Evolutionary conservation across 75 land plant species (phyloP).

Genomic region (Adiantum capillusveneris): DNA sequence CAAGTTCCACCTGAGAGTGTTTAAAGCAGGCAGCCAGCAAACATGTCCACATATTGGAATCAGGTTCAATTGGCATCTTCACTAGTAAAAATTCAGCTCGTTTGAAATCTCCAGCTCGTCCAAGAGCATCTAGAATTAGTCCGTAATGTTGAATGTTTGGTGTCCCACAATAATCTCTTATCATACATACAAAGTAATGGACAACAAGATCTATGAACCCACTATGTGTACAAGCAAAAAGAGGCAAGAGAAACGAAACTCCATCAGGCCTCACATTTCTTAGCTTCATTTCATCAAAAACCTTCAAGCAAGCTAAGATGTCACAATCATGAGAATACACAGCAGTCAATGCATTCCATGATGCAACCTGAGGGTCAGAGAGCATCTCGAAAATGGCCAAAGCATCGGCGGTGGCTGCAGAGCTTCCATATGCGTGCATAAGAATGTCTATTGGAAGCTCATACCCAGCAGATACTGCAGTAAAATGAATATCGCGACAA

Average conservation of each 20-base stretch:
- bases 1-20: constrained; percentile 26
- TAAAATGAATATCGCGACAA: background rate
- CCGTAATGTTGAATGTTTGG: constrained; percentile 22
- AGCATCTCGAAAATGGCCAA: constrained; percentile 3
- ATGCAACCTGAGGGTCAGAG: constrained; percentile 3
- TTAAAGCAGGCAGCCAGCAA: constrained; percentile 35
- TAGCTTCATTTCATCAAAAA: constrained; percentile 18
- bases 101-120: constrained; percentile 17
- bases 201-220: constrained; percentile 19
- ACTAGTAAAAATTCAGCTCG: constrained; percentile 18
- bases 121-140: constrained; percentile 26
- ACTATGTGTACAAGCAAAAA: constrained; percentile 24
- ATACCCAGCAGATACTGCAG: background rate
- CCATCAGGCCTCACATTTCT: constrained; percentile 10
- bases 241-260: constrained; percentile 18
- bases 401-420: constrained; percentile 14
- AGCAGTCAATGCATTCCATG: constrained; percentile 25
- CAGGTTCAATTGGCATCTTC: constrained; percentile 34
- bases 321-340: constrained; percentile 30
- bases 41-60: constrained; percentile 27
- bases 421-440: background rate
- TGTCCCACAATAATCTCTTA: constrained; percentile 2
- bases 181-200: constrained; percentile 10
- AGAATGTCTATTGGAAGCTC: background rate
- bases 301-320: constrained; percentile 1